Conservation (phyloP, 1,284 basidiomycete genomes). For the Leccinum laetum region DNA sequence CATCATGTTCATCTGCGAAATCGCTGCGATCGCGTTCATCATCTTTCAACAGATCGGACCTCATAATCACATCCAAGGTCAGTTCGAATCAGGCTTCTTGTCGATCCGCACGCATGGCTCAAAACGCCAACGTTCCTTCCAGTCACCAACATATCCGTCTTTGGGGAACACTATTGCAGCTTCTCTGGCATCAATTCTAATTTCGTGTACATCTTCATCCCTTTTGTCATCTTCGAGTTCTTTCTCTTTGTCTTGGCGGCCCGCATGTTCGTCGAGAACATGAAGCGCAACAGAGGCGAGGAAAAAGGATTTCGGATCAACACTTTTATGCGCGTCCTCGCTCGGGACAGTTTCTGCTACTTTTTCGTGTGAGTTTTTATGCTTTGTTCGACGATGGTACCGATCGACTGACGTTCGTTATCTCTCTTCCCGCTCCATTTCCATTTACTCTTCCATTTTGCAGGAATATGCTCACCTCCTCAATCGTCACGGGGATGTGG, state of each 20-base stretch:
- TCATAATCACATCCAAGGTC: constrained; percentile 23
- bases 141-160: constrained; percentile 7
- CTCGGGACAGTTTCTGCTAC: constrained; percentile 32
- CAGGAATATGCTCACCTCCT: constrained; percentile 28
- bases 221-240: constrained; percentile 30
- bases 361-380: constrained; percentile 30
- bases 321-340: constrained; percentile 26
- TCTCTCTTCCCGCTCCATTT: not conserved
- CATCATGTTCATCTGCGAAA: constrained; percentile 21
- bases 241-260: constrained; percentile 26
- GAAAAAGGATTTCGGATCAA: constrained; percentile 9
- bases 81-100: not conserved
- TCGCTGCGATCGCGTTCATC: constrained; percentile 26
- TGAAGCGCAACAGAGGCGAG: constrained; percentile 2
- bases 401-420: not conserved
- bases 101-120: not conserved
- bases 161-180: constrained; percentile 15
- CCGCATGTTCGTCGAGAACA: constrained; percentile 16
- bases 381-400: no score
- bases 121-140: not conserved
- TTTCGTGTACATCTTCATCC: constrained; percentile 32
- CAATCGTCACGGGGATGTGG: constrained; percentile 30
- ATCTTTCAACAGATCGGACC: constrained; percentile 30
- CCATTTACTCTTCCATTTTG: not conserved
- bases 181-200: constrained; percentile 22